Base-by-base conservation (phyloP, 2,329 filamentous ascomycete genomes). In the Xylariales sp. region DNA sequence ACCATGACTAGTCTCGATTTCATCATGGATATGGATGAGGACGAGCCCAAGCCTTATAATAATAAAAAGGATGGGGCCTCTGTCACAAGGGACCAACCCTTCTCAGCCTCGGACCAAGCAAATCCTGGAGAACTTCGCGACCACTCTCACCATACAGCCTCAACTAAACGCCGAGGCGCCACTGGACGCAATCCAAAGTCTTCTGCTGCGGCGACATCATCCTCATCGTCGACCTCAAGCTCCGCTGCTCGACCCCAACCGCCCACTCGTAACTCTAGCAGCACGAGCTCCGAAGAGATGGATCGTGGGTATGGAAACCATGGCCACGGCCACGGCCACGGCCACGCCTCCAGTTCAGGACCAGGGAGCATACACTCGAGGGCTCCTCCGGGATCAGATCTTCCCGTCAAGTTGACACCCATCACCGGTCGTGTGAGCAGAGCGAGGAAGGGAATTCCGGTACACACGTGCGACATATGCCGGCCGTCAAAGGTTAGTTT, bases 361-460 rank as follows among this genome's bases (percentile, higher is more conserved):
- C 60, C 61, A 47, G 53, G 56, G 51, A 40, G 53, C 41, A 35
- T 50, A 54, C 15, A 55, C 51, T 40, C 52, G 49, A 51, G 59
- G 39, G 52, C 57, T 40, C 50, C 53, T 30, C 42, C 50, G 13
- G 44, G 49, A 27, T 47, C 53, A 28, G 67, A 69, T 28, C 42
- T 62, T 12, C 63, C 65, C 13, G 57, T 74, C 48, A 77, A 70
- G 53, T 57, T 74, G 46, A 78, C 74, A 16, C 74, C 74, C 10
- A 73, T 78, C 44, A 78, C 74, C 19, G 62, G 70, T 15, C 70
- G 74, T 43, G 69, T 76, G 28, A 78, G 74, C 52, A 68, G 74
- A 45, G 74, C 74, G 31, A 76, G 74, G 63, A 78, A 78, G 54
- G 74, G 74, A 11, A 62, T 77, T n/a, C 71, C 70, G 13, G 74